Conservation (phyloP, 2,329 filamentous ascomycete species). For the Phialophora expanda region DNA sequence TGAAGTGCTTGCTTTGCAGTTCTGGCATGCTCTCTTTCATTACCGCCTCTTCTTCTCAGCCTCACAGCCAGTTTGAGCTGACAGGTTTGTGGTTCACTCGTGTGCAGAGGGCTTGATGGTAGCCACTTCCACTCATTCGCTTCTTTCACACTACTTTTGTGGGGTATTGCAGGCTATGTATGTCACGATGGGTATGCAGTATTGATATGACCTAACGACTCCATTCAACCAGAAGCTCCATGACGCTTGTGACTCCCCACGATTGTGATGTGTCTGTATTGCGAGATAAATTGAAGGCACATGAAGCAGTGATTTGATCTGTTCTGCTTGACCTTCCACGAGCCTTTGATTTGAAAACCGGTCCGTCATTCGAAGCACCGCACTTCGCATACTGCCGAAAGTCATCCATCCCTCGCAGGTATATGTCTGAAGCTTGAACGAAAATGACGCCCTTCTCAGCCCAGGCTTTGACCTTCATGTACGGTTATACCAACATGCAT, state of each 20-base stretch:
- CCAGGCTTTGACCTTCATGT: background rate
- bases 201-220: background rate
- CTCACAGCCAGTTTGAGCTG: background rate
- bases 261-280: background rate
- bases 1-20: background rate
- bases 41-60: background rate
- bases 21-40: background rate
- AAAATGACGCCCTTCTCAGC: background rate
- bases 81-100: background rate
- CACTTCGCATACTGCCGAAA: background rate
- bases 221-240: background rate
- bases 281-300: background rate
- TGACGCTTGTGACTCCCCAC: background rate
- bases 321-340: background rate
- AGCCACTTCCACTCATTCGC: background rate
- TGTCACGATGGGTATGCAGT: background rate
- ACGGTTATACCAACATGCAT: background rate
- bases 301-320: background rate
- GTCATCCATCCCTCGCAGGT: background rate
- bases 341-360: background rate
- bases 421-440: background rate
- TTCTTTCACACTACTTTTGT: background rate
- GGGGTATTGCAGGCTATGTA: background rate
- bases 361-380: background rate
- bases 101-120: background rate